Percentiles rank a stretch among this genome's conserved stretches.
Evolutionary conservation across 352 stramenopile species (phyloP).

Genomic region (Globisporangium acanthophoron): DNA sequence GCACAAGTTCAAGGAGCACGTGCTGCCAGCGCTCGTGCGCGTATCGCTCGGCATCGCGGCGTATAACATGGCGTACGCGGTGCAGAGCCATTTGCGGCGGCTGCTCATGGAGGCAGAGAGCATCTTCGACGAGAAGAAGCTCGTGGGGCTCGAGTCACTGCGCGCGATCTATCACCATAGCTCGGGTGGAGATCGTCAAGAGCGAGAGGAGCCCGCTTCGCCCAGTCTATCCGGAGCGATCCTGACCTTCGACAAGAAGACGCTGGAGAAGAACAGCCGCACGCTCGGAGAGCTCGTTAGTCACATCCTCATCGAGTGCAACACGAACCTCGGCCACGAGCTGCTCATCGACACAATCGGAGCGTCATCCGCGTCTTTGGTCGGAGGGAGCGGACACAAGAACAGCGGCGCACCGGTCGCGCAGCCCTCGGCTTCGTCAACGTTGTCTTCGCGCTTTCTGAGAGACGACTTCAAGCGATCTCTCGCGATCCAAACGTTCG

Average conservation of each 20-base stretch:
- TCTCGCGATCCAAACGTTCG: constrained; percentile 51
- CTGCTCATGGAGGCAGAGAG: constrained; percentile 53
- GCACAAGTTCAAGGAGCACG: constrained; percentile 21
- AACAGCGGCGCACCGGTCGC: not conserved
- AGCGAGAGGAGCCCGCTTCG: not conserved
- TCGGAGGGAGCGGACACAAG: constrained; percentile 2
- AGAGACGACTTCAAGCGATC: constrained; percentile 43
- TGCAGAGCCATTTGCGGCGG: constrained; percentile 61
- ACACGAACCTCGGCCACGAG: constrained; percentile 48
- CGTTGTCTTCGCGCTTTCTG: constrained; percentile 5
- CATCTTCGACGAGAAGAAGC: constrained; percentile 67
- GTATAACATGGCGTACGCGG: constrained; percentile 66
- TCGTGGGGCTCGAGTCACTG: constrained; percentile 54
- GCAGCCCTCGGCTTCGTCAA: not conserved
- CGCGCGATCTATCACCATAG: constrained; percentile 17
- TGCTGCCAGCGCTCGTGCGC: constrained; percentile 41
- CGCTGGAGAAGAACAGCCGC: constrained; percentile 20
- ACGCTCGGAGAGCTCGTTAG: constrained; percentile 53
- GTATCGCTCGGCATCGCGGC: constrained; percentile 50
- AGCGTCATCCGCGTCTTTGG: not conserved
- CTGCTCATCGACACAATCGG: constrained; percentile 11
- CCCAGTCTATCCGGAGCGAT: not conserved
- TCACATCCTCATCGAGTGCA: constrained; percentile 66
- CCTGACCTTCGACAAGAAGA: constrained; percentile 27
- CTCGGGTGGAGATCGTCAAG: not conserved